Conservation (phyloP, 2,329 filamentous ascomycete genomes). For the Herpotrichia juniperi region DNA sequence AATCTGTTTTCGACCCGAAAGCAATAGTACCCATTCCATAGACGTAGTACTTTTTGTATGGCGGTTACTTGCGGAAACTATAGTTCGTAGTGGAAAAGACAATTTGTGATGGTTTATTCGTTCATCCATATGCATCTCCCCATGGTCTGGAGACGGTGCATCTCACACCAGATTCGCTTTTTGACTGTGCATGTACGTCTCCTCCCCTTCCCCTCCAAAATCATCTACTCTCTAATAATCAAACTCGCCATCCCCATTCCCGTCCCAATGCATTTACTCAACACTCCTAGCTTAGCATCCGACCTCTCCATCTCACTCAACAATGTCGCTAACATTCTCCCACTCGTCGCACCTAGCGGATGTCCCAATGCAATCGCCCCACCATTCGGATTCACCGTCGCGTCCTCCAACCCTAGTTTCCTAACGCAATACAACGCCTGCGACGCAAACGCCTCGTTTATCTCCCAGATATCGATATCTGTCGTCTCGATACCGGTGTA, state of each 20-base stretch:
- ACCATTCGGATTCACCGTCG: conserved; percentile 86
- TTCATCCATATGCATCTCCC: too few relatives aligned
- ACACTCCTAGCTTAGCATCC: conserved; percentile 77
- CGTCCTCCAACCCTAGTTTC: conserved; percentile 69
- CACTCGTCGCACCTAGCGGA: conserved; percentile 86
- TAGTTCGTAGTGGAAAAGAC: too few relatives aligned
- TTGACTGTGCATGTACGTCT: not conserved
- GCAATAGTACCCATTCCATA: too few relatives aligned
- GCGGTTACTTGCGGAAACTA: too few relatives aligned
- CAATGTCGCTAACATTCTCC: conserved; percentile 78
- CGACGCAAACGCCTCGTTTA: conserved; percentile 80
- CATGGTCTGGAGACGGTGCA: too few relatives aligned
- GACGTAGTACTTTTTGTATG: too few relatives aligned
- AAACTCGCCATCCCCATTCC: conserved; percentile 61
- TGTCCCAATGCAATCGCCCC: conserved; percentile 95
- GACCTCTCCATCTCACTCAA: conserved; percentile 71
- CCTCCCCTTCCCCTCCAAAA: not conserved
- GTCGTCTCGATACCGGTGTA: conserved; percentile 68
- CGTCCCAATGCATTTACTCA: conserved; percentile 80
- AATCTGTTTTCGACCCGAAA: too few relatives aligned
- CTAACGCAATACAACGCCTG: conserved; percentile 74
- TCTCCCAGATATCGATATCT: conserved; percentile 87
- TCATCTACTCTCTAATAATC: conserved; percentile 53
- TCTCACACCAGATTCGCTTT: not conserved
- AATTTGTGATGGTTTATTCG: too few relatives aligned